phyloP scores from a whole-genome alignment of 1,139 yeast genomes.

The Yamadazyma dushanensis region DNA sequence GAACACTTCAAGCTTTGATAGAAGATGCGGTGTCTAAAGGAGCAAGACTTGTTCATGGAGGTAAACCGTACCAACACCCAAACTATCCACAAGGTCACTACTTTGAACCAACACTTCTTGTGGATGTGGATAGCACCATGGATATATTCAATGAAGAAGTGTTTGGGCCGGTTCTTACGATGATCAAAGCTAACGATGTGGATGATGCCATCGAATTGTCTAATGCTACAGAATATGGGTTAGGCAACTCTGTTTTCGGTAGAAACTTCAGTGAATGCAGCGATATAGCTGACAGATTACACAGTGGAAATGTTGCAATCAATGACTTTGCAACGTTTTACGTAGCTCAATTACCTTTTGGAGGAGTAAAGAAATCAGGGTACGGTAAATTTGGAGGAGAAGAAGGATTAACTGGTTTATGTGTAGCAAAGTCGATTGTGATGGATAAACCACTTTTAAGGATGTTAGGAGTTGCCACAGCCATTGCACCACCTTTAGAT shows the following conservation, averaged over 20 bases:
- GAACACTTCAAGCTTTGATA: slow-evolving; percentile 61
- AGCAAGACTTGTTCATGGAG: slow-evolving; percentile 80
- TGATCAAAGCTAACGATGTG: slow-evolving; percentile 67
- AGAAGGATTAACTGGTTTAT: slow-evolving; percentile 89
- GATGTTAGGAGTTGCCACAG: slow-evolving; percentile 60
- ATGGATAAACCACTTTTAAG: slow-evolving; percentile 75
- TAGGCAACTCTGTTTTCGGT: slow-evolving; percentile 90
- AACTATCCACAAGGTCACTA: slow-evolving; percentile 94
- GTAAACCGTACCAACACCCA: slow-evolving; percentile 77
- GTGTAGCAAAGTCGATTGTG: slow-evolving; percentile 82
- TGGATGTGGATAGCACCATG: slow-evolving; percentile 79
- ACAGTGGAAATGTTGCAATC: slow-evolving; percentile 90
- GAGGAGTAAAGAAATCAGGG: slow-evolving; percentile 90
- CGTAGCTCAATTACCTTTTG: slow-evolving; percentile 94
- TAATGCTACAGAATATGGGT: slow-evolving; percentile 84
- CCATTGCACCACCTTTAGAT: slow-evolving; percentile 84
- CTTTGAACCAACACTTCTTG: slow-evolving; percentile 83
- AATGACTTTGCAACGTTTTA: slow-evolving; percentile 96
- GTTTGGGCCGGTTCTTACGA: slow-evolving; percentile 84
- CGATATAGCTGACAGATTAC: slow-evolving; percentile 59
- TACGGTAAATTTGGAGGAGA: slow-evolving; percentile 97
- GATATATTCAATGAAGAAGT: slow-evolving; percentile 84
- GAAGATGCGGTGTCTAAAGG: slow-evolving; percentile 76
- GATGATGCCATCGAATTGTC: slow-evolving; percentile 78
- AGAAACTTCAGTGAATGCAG: slow-evolving; percentile 54